phyloP scores from a whole-genome alignment of 371 early-diverging fungal species.

The Mucor racemosus region DNA sequence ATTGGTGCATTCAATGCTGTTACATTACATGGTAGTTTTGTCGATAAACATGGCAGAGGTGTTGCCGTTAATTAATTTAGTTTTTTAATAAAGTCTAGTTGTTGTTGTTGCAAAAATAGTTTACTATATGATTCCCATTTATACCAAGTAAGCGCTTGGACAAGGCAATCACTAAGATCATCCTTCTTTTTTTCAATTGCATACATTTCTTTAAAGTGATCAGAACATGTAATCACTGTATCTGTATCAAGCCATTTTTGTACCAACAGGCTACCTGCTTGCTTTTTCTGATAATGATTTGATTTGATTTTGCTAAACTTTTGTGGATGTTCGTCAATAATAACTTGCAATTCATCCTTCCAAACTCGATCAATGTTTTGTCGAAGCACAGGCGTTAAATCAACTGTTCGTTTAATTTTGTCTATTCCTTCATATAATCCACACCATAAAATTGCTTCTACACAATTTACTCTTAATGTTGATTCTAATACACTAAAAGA shows the following conservation, averaged over 20 bases:
- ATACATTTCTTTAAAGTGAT: slow-evolving; percentile 44
- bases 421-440: slow-evolving; percentile 29
- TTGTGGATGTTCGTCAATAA: neutral
- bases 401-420: neutral
- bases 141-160: slow-evolving; percentile 73
- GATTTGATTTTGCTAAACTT: neutral
- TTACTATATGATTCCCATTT: slow-evolving; percentile 54
- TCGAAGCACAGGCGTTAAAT: slow-evolving; percentile 26
- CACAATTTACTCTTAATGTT: slow-evolving; percentile 54
- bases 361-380: slow-evolving; percentile 32
- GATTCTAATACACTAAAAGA: slow-evolving; percentile 44
- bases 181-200: slow-evolving; percentile 65
- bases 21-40: slow-evolving; percentile 54
- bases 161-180: slow-evolving; percentile 74
- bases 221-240: slow-evolving; percentile 25
- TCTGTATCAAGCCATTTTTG: slow-evolving; percentile 40
- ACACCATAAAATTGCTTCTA: slow-evolving; percentile 61
- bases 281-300: slow-evolving; percentile 31
- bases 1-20: slow-evolving; percentile 49
- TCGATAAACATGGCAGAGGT: slow-evolving; percentile 40
- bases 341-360: slow-evolving; percentile 16
- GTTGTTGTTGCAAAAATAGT: neutral
- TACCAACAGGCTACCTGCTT: slow-evolving; percentile 39
- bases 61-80: slow-evolving; percentile 42
- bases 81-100: slow-evolving; percentile 3